Evolutionary conservation across 768 basidiomycete genomes (phyloP), one percentile per base, ranked within the genome.

Genomic region (Hemileccinum impolitum): DNA sequence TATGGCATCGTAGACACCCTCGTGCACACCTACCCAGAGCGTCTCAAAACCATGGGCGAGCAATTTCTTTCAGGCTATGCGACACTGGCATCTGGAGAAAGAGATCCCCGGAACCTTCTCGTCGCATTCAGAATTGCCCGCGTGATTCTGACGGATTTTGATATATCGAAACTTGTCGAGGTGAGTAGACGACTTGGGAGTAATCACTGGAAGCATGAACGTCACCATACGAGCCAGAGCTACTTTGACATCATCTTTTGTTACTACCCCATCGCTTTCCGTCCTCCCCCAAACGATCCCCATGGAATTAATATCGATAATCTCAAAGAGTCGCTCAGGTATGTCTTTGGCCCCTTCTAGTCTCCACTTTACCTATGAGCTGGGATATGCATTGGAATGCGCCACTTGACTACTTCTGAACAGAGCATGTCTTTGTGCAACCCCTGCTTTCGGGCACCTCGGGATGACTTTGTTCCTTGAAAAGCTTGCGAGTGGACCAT

Each of bases 231-330:
- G 39, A 17, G 26, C 6, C 57, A 97, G 93, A 80, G 85, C 44
- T 73, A 98, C 41, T 98, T 95, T 71, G 91, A 97, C 60, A 85
- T 97, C 63, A 89, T 86, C 0, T 98, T 94, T 67, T 98, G 96
- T 66, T 99, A 99, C 67, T 99, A 97, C 70, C 96, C 96, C 0
- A 98, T 99, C 48, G 91, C 93, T 0, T 99, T 96, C 72, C 80
- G 88, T 50, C 93, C 95, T 9, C 92, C 94, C 15, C 87, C 92
- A 1, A 85, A 93, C 57, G 94, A 98, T 62, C 93, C 92, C 15
- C 94, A 95, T 65, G 87, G 88, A 4, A 94, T 99, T 51, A 88
- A 85, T 3, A 75, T 89, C 0, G 90, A 94, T 28, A 90, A 98
- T 62, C 77, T 99, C 18, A 87, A 87, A 59, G 55, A 64, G 44